Conservation (phyloP, 371 early-diverging fungal species). For the Actinomortierella ambigua region DNA sequence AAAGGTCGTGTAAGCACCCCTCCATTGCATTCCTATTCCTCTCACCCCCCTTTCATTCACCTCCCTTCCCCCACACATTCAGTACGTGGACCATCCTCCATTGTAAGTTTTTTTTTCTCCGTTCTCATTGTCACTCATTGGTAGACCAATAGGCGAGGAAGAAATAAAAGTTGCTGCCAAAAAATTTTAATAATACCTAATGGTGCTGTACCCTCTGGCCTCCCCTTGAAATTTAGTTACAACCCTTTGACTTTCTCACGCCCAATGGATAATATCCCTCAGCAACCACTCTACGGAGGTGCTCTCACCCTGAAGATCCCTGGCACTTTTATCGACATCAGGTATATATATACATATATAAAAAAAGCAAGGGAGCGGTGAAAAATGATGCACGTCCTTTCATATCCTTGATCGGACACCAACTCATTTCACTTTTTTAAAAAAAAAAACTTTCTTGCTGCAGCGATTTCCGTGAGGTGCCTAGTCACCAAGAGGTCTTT, state of each 20-base stretch:
- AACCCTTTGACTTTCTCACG: neutral
- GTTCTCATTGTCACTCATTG: neutral
- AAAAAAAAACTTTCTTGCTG: neutral
- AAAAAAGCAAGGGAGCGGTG: neutral
- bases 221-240: neutral
- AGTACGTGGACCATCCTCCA: no score
- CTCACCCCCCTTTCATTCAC: neutral
- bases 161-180: neutral
- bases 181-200: neutral
- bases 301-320: slow-evolving; percentile 65
- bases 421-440: neutral
- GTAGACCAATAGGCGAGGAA: neutral
- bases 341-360: slow-evolving; percentile 45
- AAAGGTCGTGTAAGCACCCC: no score
- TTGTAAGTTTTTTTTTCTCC: no score
- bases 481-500: slow-evolving; percentile 93
- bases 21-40: neutral
- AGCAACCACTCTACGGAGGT: slow-evolving; percentile 70
- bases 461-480: slow-evolving; percentile 81
- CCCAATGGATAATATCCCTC: slow-evolving; percentile 15
- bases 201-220: neutral
- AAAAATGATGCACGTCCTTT: neutral
- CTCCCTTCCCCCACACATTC: neutral
- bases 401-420: neutral
- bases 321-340: slow-evolving; percentile 65